Base-by-base conservation (phyloP, 2,329 filamentous ascomycete genomes). In the Fusarium siculi region DNA sequence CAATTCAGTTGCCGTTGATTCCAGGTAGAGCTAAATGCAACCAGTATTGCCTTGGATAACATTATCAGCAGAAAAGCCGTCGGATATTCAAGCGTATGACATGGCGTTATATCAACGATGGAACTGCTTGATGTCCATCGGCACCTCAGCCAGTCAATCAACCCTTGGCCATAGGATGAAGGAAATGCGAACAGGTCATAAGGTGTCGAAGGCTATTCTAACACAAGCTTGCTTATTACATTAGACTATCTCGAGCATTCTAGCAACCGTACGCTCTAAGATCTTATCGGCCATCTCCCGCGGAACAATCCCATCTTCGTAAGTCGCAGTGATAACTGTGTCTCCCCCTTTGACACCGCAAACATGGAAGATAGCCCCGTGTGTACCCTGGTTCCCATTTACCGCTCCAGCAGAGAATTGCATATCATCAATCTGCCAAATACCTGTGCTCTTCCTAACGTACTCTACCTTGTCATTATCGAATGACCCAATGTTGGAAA, bases 381-480 rank as follows among this genome's bases (percentile, higher is more conserved):
- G 49, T 9, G 60, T 65, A 16, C 64, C 63, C 18, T 70, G 57
- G 5, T 54, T 72, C 0, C 64, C 71, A 32, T 74, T 69, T 0
- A 74, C 59, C 0, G 64, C 49, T 7, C 64, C 44, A 19, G 71
- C 64, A 8, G 72, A 74, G 37, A 74, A 74, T 9, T 49, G 43
- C 59, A 72, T 65, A 7, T 74, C 71, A 10, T 72, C 68, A 14
- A 74, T 67, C n/a, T 32, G 55, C 71, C 72, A 74, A 15, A 28
- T 49, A 7, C 56, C 37, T 9, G 7, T 32, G 8, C 32, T 21
- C 7, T 58, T 28, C 28, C 9, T 5, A 2, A 5, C n/a, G 16
- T 11, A 11, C 10, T 16, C 28, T 1, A 18, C n/a, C 7, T 42
- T n/a, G 1, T 7, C 21, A 7, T 44, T 40, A 9, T 36, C 23